Evolutionary conservation across 345 rosid species (phyloP), one percentile per base, ranked within the genome.

Genomic region (Euphorbia tirucalli): DNA sequence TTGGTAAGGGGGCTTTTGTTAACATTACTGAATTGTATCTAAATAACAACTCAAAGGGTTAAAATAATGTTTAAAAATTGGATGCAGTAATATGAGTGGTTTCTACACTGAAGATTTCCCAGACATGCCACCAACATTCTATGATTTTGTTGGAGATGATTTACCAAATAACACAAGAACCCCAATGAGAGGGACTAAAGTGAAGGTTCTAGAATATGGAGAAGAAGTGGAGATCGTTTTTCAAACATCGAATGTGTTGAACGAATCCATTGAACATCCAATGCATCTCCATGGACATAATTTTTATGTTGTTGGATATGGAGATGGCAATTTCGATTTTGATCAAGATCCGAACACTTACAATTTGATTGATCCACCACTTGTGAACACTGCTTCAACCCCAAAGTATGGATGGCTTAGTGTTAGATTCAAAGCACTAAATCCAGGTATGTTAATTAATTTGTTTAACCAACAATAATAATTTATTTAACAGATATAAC

Each of bases 221-320:
- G 83, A 82, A 7, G 73, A 24, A 3, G 88, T 85, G 0, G 88
- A 85, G 30, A 74, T 85, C 3, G 80, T 85, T 14, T 69, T 64
- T n/a, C 88, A 85, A 69, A 75, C 81, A 82, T 68, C n/a, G n/a
- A 62, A n/a, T 82, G 1, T 48, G 67, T 0, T 64, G 74, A 0
- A 57, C 75, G 2, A 57, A 48, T 37, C 44, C 1, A 11, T 41
- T 5, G 63, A 75, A 66, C 88, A 85, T 67, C 88, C 88, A 0
- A 75, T 85, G 75, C 88, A 85, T 74, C 41, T 82, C 1, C 88
- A 85, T 30, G 87, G 85, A 2, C 70, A 44, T 49, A 80, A 75
- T 70, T 79, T 84, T 79, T 84, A 77, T 60, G 66, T 85, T 63
- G 84, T 85, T 6, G 88, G 88, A 1, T 44, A 19, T 3, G 86